These are phyloP conservation scores for Nicotiana attenuata DNA, from an alignment of 257 asterid genomes.

Conservation along the genomic window DNA sequence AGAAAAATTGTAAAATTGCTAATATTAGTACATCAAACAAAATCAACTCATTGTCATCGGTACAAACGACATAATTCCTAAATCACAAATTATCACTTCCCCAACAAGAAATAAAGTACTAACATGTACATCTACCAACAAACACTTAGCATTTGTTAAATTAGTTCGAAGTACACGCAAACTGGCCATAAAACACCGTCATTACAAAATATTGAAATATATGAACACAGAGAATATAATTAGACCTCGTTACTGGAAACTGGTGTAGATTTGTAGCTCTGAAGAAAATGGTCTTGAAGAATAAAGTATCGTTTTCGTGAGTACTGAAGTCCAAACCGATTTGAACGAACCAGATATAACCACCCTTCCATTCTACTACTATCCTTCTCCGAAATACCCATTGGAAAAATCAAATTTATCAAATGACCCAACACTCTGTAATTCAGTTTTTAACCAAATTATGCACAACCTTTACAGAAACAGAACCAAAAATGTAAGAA, in stretches of 20 bases:
- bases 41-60: background rate
- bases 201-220: background rate
- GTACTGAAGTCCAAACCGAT: conserved; percentile 82
- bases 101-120: background rate
- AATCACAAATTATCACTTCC: background rate
- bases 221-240: background rate
- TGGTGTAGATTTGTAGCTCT: conserved; percentile 82
- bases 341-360: conserved; percentile 79
- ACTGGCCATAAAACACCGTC: background rate
- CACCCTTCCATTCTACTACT: conserved; percentile 87
- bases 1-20: background rate
- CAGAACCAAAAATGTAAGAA: background rate
- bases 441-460: too few species aligned
- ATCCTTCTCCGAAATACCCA: conserved; percentile 52
- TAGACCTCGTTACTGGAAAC: conserved; percentile 53
- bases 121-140: background rate
- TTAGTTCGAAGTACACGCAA: too few species aligned
- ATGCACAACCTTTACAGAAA: background rate
- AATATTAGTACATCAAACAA: background rate
- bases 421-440: too few species aligned
- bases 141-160: background rate
- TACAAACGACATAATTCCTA: background rate
- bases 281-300: conserved; percentile 77
- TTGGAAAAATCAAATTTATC: background rate
- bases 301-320: conserved; percentile 82